phyloP scores from a whole-genome alignment of 257 asterid genomes.

The Solanum paucissectum region DNA sequence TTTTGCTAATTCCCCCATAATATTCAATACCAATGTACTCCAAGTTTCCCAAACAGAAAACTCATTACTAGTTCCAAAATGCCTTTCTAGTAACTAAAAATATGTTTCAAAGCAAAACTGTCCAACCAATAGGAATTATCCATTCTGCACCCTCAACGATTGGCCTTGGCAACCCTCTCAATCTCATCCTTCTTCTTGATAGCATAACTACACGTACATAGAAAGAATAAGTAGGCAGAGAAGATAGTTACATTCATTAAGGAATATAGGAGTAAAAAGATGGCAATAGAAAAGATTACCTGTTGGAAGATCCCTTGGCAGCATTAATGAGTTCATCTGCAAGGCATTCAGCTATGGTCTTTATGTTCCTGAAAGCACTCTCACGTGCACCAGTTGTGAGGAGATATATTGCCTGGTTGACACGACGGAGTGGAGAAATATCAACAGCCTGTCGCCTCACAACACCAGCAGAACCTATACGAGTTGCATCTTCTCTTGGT shows the following conservation, averaged over 20 bases:
- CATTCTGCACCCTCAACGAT: not conserved
- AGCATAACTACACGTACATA: no score
- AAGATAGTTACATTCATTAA: no score
- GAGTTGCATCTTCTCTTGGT: conserved; percentile 78
- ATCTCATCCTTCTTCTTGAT: not conserved
- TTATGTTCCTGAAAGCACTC: conserved; percentile 65
- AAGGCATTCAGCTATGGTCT: conserved; percentile 69
- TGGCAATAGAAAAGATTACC: conserved; percentile 13
- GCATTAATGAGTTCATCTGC: conserved; percentile 80
- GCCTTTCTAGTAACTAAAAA: no score
- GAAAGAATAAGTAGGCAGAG: no score
- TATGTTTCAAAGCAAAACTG: no score
- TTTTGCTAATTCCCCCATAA: no score
- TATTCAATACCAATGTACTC: no score
- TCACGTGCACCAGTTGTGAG: conserved; percentile 70
- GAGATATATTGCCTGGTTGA: conserved; percentile 58
- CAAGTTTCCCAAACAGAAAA: no score
- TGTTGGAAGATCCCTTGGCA: conserved; percentile 75
- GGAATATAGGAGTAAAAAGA: no score
- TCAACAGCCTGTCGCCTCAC: conserved; percentile 84
- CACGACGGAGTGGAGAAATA: conserved; percentile 74
- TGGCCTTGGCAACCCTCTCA: not conserved
- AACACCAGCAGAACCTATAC: conserved; percentile 83
- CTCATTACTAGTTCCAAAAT: no score
- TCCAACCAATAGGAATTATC: no score